Base-by-base conservation (phyloP, 2,329 filamentous ascomycete genomes). In the Hirsutella thompsonii region DNA sequence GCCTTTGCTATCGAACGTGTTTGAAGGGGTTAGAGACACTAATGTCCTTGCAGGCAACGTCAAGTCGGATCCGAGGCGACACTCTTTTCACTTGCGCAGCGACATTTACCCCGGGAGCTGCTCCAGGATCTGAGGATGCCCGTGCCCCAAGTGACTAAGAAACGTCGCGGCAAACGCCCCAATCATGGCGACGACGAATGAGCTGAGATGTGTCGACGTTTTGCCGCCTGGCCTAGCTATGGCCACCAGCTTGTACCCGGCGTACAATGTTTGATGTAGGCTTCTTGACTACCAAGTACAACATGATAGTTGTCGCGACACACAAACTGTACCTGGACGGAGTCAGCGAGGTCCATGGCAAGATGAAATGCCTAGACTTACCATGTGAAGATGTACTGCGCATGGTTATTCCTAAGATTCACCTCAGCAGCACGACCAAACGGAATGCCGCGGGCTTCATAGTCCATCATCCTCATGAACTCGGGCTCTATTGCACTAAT, bases 341-440 rank as follows among this genome's bases (percentile, higher is more conserved):
- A 8, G 26, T 36, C 20, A 47, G 43, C 39, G 20, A 37, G 30
- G 32, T 36, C 21, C 13, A 20, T 23, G 13, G 20, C 30, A 30
- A 44, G 41, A 14, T 37, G 11, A 13, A 20, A 36, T 36, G 19
- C 26, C 16, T 36, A 33, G 33, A 63, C 79, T 56, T 76, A 96
- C 92, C 92, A 98, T 50, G 92, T 98, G 61, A 95, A 92, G 51
- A 98, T 98, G 63, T 98, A 98, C 69, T 96, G 92, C 48, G 86
- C 80, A 63, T 98, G 92, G 63, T 94, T 96, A 59, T 98, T 98
- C 59, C 87, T 77, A 56, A 98, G 67, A 58, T 93, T 94, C 45
- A 98, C 89, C 63, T 94, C 87, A 4, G 92, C 76, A 6, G 86
- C 67, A 56, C 90, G 75, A 13, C 89, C 92, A 56, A 95, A 90